Conservation (phyloP, 495 filamentous ascomycete species). For the Xylaria sp. region DNA sequence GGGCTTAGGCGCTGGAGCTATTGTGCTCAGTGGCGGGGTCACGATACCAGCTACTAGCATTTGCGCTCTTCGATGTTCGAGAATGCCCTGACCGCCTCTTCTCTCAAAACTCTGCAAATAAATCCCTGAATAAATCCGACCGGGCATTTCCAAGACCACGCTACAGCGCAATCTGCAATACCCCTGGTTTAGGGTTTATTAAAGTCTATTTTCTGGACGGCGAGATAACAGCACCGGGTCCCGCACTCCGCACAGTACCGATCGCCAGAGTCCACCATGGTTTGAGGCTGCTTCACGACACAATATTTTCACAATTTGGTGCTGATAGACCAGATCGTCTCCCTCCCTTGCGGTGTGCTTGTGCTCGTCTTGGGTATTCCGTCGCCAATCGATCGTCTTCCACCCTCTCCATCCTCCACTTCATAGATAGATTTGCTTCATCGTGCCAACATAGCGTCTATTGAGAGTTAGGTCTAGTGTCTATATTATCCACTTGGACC, state of each 20-base stretch:
- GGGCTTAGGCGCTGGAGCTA: constrained; percentile 9
- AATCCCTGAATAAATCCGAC: constrained; percentile 5
- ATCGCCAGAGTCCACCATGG: not conserved
- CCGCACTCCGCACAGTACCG: constrained; percentile 4
- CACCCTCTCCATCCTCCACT: not conserved
- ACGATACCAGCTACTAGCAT: constrained; percentile 9
- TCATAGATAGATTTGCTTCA: not conserved
- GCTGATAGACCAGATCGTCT: not conserved
- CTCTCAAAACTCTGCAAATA: constrained; percentile 12
- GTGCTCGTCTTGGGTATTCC: not conserved
- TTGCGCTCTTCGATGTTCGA: not conserved
- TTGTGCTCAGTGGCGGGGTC: constrained; percentile 26
- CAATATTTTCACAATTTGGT: not conserved
- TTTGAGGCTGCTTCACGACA: not conserved
- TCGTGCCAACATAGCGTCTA: constrained; percentile 4
- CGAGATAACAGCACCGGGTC: not conserved
- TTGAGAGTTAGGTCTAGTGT: not conserved
- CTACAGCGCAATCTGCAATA: constrained; percentile 12
- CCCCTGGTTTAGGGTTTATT: constrained; percentile 19
- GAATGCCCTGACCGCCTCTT: constrained; percentile 21
- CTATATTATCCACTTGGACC: constrained; percentile 15
- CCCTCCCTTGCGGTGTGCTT: not conserved
- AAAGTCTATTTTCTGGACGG: not conserved
- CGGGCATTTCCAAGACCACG: not conserved
- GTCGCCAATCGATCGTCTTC: not conserved